Base-by-base conservation (phyloP, 352 stramenopile species). In the Globisporangium lucens region DNA sequence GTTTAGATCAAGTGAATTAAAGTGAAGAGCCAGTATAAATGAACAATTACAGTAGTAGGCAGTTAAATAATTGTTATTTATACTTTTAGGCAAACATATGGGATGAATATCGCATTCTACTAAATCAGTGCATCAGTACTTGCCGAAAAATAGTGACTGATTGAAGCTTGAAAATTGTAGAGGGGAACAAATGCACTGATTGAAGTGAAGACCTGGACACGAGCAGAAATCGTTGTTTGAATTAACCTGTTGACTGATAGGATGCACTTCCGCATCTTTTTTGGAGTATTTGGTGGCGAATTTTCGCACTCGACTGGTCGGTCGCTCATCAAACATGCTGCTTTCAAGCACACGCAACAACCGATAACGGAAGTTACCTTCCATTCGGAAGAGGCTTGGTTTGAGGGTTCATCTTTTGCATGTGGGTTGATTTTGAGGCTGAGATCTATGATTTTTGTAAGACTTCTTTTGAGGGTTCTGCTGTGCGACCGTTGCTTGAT, bases 361-460 rank as follows among this genome's bases (percentile, higher is more conserved):
- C 30, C 30, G 30, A 49, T 22, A 49, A 49, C 15, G 41, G 41
- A 49, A 49, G 41, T 24, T 24, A 46, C 20, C 17, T 49, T 49
- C 1, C 41, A 49, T 49, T 20, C 41, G 41, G 17, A 49, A 49
- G 41, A 49, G 41, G 41, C 41, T 49, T 5, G 4, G 5, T 33
- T 33, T 33, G 41, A 49, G 15, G 41, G 15, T n/a, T 49, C 15
- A 49, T 49, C 41, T 29, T 35, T 55, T 53, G 24, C 35, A 33
- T 53, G 27, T 35, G 38, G 57, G n/a, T 53, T 63, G 36, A 24
- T 51, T 51, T 51, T 20, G 43, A 2, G 17, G 43, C 41, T 51
- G 43, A 51, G 43, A 51, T 51, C 43, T 51, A 51, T 51, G 43
- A 51, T 35, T 63, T 27, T 49, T 52, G 30, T 38, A 20, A 20